Conservation (phyloP, 495 filamentous ascomycete species). For the Daldinia decipiens region DNA sequence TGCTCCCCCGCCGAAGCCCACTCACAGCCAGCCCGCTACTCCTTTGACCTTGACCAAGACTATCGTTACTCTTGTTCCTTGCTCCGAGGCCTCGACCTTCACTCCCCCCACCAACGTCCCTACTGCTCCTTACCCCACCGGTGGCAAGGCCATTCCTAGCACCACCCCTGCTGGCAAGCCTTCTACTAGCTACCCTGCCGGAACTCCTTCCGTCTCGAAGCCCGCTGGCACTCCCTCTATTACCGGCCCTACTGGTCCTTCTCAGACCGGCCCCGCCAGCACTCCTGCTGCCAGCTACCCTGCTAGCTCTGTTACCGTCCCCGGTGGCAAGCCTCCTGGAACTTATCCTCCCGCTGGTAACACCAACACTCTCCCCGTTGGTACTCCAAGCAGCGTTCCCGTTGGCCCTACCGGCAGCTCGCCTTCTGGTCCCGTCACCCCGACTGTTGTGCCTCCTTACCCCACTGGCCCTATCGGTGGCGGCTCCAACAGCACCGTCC, state of each 20-base stretch:
- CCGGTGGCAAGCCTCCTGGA: conserved; percentile 7
- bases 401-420: conserved; percentile 9
- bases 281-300: conserved; percentile 5
- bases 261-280: conserved; percentile 15
- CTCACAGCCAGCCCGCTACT: conserved; percentile 36
- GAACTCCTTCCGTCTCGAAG: conserved; percentile 8
- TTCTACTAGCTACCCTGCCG: conserved; percentile 27
- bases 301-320: not conserved
- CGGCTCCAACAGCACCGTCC: conserved; percentile 23
- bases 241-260: conserved; percentile 17
- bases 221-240: conserved; percentile 23
- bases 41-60: conserved; percentile 45
- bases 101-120: conserved; percentile 44
- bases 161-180: conserved; percentile 21
- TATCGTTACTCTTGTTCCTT: conserved; percentile 46
- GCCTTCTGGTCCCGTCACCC: conserved; percentile 22
- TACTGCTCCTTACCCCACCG: conserved; percentile 45
- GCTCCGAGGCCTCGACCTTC: conserved; percentile 45
- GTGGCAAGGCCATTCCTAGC: conserved; percentile 22
- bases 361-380: conserved; percentile 22
- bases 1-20: conserved; percentile 38
- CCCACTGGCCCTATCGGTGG: conserved; percentile 25
- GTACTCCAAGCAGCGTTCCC: conserved; percentile 7
- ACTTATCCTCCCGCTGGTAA: conserved; percentile 21
- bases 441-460: conserved; percentile 29